These are phyloP conservation scores for Colletotrichum sp. DNA, from an alignment of 2,329 filamentous ascomycete genomes.

Conservation along the genomic window DNA sequence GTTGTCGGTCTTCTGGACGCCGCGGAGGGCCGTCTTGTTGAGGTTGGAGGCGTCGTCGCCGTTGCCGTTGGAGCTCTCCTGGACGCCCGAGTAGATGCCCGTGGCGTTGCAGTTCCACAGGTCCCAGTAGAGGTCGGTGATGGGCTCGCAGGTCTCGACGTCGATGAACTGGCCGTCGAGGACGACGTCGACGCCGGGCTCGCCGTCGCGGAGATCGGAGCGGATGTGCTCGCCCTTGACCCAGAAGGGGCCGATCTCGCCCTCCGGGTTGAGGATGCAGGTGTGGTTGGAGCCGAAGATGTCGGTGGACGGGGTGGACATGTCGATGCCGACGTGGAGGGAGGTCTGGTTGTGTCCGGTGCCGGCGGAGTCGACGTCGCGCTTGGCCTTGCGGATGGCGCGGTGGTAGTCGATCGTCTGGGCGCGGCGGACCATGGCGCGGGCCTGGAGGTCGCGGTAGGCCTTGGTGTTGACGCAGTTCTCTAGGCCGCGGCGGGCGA, in stretches of 20 bases:
- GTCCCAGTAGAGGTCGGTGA: constrained; percentile 20
- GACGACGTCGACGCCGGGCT: constrained; percentile 10
- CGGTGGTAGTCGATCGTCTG: constrained; percentile 1
- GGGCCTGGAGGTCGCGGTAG: constrained; percentile 6
- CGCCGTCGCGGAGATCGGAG: constrained; percentile 3
- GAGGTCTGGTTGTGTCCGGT: background rate
- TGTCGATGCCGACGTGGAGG: background rate
- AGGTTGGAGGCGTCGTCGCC: constrained; percentile 1
- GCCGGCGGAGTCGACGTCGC: constrained; percentile 2
- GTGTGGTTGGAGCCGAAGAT: constrained; percentile 40
- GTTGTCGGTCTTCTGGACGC: constrained; percentile 23
- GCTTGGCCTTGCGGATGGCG: constrained; percentile 2
- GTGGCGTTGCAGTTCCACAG: constrained; percentile 32
- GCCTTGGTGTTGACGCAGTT: background rate
- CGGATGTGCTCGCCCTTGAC: constrained; percentile 15
- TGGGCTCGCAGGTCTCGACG: constrained; percentile 15
- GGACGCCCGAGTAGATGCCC: constrained; percentile 44
- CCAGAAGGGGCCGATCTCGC: constrained; percentile 53
- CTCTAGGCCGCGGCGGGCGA: constrained; percentile 5
- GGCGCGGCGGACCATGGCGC: constrained; percentile 4
- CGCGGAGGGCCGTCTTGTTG: constrained; percentile 10
- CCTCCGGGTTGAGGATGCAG: constrained; percentile 50
- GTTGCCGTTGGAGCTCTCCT: constrained; percentile 19
- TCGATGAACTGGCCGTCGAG: constrained; percentile 15
- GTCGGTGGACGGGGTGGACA: background rate